These are phyloP conservation scores for Fusarium goolgardi DNA, from an alignment of 2,329 filamentous ascomycete genomes.

Conservation along the genomic window DNA sequence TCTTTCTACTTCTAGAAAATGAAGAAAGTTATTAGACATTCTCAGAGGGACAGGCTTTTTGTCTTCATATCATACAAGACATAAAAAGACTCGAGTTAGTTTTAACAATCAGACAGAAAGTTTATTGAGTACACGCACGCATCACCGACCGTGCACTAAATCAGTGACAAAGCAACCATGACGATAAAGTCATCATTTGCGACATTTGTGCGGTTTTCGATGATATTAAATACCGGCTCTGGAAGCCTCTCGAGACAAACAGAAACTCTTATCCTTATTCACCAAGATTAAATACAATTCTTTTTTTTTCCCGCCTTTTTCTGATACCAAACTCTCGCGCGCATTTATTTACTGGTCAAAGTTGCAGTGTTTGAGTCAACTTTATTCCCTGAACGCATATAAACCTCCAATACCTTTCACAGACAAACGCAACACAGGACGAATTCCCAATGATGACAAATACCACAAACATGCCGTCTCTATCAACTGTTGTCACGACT, in stretches of 20 bases:
- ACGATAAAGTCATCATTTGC: slow-evolving; percentile 41
- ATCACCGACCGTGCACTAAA: slow-evolving; percentile 28
- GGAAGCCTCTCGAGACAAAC: slow-evolving; percentile 18
- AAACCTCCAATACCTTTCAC: slow-evolving; percentile 1
- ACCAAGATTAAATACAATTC: not conserved
- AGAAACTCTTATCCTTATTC: slow-evolving; percentile 17
- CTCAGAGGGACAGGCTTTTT: not conserved
- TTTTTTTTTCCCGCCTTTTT: not conserved
- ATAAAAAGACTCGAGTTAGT: not conserved
- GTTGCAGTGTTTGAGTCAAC: not conserved
- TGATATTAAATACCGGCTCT: slow-evolving; percentile 31
- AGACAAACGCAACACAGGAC: slow-evolving; percentile 4
- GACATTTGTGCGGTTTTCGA: slow-evolving; percentile 54
- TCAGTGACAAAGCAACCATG: slow-evolving; percentile 32
- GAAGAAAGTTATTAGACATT: not conserved
- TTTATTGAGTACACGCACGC: not conserved
- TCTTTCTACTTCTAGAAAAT: not conserved
- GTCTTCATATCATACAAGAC: too few species aligned
- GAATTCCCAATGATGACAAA: slow-evolving; percentile 2
- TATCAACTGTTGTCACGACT: slow-evolving; percentile 57
- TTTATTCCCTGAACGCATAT: slow-evolving; percentile 11
- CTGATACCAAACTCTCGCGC: not conserved
- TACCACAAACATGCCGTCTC: slow-evolving; percentile 45
- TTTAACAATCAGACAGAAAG: not conserved
- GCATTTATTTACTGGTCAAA: not conserved